Conservation (phyloP, 2,329 filamentous ascomycete species). For the Teratosphaeria zuluensis region DNA sequence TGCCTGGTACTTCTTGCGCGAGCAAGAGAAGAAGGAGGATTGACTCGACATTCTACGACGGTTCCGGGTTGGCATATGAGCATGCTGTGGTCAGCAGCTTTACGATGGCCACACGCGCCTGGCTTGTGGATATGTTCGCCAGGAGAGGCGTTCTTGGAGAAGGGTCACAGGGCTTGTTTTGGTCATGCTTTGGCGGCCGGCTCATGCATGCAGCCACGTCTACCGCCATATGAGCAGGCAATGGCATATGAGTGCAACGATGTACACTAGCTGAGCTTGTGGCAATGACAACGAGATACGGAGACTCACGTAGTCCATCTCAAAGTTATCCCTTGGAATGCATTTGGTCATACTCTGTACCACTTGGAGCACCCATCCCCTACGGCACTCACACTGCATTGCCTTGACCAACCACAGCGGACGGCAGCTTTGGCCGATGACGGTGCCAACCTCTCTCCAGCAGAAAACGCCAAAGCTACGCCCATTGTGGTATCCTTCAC, state of each 20-base stretch:
- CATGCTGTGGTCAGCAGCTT: neutral
- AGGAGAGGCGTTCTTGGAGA: neutral
- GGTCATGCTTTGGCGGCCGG: neutral
- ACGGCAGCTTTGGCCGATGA: too few species aligned
- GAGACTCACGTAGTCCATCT: neutral
- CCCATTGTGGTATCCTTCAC: too few species aligned
- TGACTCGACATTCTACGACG: slow-evolving; percentile 4
- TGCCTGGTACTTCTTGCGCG: slow-evolving; percentile 25
- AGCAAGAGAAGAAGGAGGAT: slow-evolving; percentile 16
- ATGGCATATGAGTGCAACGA: neutral
- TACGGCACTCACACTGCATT: too few species aligned
- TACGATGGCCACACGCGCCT: neutral
- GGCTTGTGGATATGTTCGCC: neutral
- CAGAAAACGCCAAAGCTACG: too few species aligned
- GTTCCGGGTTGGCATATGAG: slow-evolving; percentile 5
- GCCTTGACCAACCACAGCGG: too few species aligned
- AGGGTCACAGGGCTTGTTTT: neutral
- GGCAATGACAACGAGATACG: neutral
- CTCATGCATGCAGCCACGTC: neutral
- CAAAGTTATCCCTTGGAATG: too few species aligned
- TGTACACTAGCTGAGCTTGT: neutral
- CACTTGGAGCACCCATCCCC: too few species aligned
- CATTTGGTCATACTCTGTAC: too few species aligned
- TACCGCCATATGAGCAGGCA: neutral
- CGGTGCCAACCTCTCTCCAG: too few species aligned